phyloP scores from a whole-genome alignment of 805 yeast genomes.

The Schwanniomyces polymorphus region DNA sequence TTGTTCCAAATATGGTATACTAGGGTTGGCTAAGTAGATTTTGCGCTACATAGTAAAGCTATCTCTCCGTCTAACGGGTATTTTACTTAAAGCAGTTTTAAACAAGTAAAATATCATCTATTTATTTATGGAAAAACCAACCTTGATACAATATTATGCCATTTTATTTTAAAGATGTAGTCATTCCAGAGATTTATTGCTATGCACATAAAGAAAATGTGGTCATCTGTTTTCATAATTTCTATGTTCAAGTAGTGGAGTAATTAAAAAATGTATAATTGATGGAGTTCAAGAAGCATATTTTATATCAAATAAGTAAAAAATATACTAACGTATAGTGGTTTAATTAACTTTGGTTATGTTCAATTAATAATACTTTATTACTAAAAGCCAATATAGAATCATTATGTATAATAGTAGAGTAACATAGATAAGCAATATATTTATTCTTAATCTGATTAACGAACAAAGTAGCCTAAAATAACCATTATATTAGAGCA shows the following conservation, averaged over 20 bases:
- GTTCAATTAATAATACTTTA: no score
- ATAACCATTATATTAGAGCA: no score
- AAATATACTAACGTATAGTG: no score
- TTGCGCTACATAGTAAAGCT: not conserved
- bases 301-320: no score
- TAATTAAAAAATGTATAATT: no score
- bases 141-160: not conserved
- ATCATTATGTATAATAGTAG: no score
- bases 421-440: no score
- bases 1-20: not conserved
- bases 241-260: not conserved
- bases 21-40: not conserved
- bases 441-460: not conserved
- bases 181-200: not conserved
- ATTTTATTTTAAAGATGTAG: not conserved
- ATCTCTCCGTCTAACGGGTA: not conserved
- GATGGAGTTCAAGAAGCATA: not conserved
- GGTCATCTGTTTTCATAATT: not conserved
- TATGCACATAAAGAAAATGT: not conserved
- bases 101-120: not conserved
- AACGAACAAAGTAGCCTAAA: not conserved
- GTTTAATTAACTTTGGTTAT: no score
- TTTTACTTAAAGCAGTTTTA: not conserved
- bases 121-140: no score
- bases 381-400: no score